These are phyloP conservation scores for Coemansia umbellata DNA, from an alignment of 192 early-diverging fungal genomes.

Conservation along the genomic window DNA sequence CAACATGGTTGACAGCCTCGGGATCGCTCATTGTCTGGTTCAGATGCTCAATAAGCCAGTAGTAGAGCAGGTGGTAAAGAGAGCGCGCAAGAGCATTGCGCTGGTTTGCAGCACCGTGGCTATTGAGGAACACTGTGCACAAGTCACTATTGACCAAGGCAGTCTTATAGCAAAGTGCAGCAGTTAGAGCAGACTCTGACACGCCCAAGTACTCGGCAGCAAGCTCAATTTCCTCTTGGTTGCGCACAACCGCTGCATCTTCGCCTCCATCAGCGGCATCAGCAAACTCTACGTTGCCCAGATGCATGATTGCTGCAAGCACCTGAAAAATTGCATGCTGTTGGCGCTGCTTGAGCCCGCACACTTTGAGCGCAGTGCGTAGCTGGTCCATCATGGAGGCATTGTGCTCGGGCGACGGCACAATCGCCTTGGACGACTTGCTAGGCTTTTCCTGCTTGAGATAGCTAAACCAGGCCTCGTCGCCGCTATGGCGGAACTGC, in stretches of 20 bases:
- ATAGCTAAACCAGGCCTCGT: slow-evolving; percentile 52
- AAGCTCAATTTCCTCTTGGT: slow-evolving; percentile 65
- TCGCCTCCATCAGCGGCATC: slow-evolving; percentile 58
- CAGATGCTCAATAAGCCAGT: slow-evolving; percentile 88
- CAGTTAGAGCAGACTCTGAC: slow-evolving; percentile 62
- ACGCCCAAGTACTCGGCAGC: slow-evolving; percentile 78
- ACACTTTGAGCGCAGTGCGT: slow-evolving; percentile 55
- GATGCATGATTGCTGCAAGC: slow-evolving; percentile 83
- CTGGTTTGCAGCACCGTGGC: slow-evolving; percentile 69
- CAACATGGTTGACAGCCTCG: slow-evolving; percentile 77
- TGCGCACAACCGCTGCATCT: slow-evolving; percentile 73
- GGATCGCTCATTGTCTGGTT: slow-evolving; percentile 71
- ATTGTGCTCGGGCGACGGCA: slow-evolving; percentile 41
- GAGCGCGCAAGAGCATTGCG: slow-evolving; percentile 76
- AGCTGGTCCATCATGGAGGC: slow-evolving; percentile 59
- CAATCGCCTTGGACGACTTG: slow-evolving; percentile 16
- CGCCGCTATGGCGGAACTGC: slow-evolving; percentile 55
- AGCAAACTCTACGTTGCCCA: slow-evolving; percentile 85
- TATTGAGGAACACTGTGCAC: slow-evolving; percentile 86
- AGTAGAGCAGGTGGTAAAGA: slow-evolving; percentile 85
- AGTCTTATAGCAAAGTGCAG: slow-evolving; percentile 74
- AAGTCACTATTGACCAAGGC: slow-evolving; percentile 79
- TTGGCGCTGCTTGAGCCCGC: slow-evolving; percentile 62
- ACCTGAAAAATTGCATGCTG: slow-evolving; percentile 78
- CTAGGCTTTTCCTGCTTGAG: slow-evolving; percentile 25